Evolutionary conservation across 805 yeast species (phyloP).

Genomic region (Ogataea zsoltii): DNA sequence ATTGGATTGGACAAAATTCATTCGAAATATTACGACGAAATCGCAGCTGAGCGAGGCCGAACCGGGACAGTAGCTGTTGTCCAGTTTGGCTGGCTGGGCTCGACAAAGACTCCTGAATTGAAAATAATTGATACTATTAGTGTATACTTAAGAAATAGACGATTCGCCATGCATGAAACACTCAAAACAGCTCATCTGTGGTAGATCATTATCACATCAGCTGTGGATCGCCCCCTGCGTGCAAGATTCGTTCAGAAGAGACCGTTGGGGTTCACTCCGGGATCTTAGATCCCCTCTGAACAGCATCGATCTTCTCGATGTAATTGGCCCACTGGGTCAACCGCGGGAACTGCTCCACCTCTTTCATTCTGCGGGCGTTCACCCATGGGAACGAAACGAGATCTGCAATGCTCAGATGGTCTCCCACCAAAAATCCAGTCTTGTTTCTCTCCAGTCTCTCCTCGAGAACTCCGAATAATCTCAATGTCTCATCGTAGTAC

Average conservation of each 20-base stretch:
- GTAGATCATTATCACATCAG: too few species aligned
- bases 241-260: too few species aligned
- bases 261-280: slow-evolving; percentile 9
- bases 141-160: neutral
- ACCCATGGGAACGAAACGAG: slow-evolving; percentile 52
- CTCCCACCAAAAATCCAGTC: slow-evolving; percentile 60
- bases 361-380: slow-evolving; percentile 27
- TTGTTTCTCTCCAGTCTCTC: slow-evolving; percentile 46
- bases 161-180: neutral
- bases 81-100: too few species aligned
- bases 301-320: slow-evolving; percentile 35
- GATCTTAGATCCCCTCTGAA: slow-evolving; percentile 32
- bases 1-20: slow-evolving; percentile 33
- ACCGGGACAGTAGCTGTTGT: too few species aligned
- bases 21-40: slow-evolving; percentile 10
- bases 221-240: too few species aligned
- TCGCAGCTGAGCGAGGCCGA: too few species aligned
- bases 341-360: slow-evolving; percentile 40
- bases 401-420: slow-evolving; percentile 61
- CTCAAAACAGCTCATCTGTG: too few species aligned
- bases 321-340: slow-evolving; percentile 42
- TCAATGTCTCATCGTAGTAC: slow-evolving; percentile 49
- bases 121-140: too few species aligned
- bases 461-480: slow-evolving; percentile 58
- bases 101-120: too few species aligned